Base-by-base conservation (phyloP, 2,329 filamentous ascomycete species). In the Thielaviopsis musarum region DNA sequence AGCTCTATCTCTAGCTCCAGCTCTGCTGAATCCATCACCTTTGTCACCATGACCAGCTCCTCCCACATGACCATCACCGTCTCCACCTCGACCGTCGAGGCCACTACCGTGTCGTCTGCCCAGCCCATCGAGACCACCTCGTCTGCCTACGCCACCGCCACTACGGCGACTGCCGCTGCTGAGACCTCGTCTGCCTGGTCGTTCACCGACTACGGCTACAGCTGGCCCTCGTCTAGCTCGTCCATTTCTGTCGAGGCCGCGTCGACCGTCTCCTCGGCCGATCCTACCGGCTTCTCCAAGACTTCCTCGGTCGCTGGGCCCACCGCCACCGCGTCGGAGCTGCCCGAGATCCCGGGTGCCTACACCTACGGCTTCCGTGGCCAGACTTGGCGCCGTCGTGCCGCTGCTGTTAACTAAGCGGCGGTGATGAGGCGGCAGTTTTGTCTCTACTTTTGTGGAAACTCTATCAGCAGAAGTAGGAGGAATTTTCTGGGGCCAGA, bases 291-390 rank as follows among this genome's bases (percentile, higher is more conserved):
- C 19, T 10, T 55, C 4, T 54, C 55, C 21, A 41, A 52, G 28
- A 57, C 52, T 17, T 56, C 53, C 3, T 62, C 52, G 12, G 15
- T 56, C n/a, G 15, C 41, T 10, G 19, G 24, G n/a, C 17, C 30
- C 22, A 56, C 53, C 30, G 45, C 52, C 41, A 56, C 59, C 5
- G 41, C 9, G 13, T 30, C 56, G 17, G 48, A 51, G 17, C 2
- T 52, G 26, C 22, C 59, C 3, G 52, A 58, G 56, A 51, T 61
- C n/a, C 59, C 59, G 19, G 59, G 59, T 22, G 59, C 56, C 30
- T 61, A 61, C 56, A 58, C 15, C 56, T 61, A 61, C 24, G 52
- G 59, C 56, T 61, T 58, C 56, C 26, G 52, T 13, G 59, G 55
- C 59, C 22, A 55, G 38, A 28, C 34, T 21, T 61, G 56, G 59